Evolutionary conservation across 257 asterid genomes (phyloP).

Genomic region (Fraxinus cuspidata): DNA sequence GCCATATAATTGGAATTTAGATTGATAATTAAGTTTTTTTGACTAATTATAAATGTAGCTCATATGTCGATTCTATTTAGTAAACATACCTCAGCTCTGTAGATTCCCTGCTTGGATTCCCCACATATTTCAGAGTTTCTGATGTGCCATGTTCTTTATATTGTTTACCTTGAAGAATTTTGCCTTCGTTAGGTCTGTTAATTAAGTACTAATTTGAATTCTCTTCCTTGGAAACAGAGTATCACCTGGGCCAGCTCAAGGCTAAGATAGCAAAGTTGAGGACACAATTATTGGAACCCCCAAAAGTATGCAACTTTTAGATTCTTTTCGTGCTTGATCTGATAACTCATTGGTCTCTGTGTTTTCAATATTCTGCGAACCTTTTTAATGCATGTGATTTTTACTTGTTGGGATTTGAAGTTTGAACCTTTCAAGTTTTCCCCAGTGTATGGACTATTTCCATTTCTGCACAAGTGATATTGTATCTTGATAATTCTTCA

Average conservation of each 20-base stretch:
- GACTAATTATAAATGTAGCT: neutral
- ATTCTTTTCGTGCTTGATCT: conserved; percentile 1
- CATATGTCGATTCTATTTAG: neutral
- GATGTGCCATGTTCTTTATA: neutral
- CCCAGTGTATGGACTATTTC: neutral
- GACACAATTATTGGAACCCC: conserved; percentile 98
- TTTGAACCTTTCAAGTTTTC: neutral
- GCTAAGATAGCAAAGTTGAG: conserved; percentile 99
- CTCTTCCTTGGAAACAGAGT: conserved; percentile 50
- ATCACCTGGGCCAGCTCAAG: conserved; percentile 99
- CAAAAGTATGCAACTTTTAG: conserved; percentile 61
- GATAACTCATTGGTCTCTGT: neutral
- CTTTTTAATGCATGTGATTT: neutral
- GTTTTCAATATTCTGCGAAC: neutral
- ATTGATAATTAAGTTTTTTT: neutral
- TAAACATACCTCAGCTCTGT: neutral
- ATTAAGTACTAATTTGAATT: conserved; percentile 10
- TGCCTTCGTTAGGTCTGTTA: neutral
- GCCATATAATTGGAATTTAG: neutral
- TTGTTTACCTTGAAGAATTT: neutral
- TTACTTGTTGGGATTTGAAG: neutral
- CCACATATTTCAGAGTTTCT: neutral
- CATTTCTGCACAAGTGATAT: conserved; percentile 5
- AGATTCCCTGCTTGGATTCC: neutral
- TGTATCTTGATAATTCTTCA: conserved; percentile 22